A percentile compares a stretch with the other conserved stretches of the same genome.
These are phyloP conservation scores for Spiromastix sp. DNA, from an alignment of 2,329 filamentous ascomycete species.

Conservation along the genomic window DNA sequence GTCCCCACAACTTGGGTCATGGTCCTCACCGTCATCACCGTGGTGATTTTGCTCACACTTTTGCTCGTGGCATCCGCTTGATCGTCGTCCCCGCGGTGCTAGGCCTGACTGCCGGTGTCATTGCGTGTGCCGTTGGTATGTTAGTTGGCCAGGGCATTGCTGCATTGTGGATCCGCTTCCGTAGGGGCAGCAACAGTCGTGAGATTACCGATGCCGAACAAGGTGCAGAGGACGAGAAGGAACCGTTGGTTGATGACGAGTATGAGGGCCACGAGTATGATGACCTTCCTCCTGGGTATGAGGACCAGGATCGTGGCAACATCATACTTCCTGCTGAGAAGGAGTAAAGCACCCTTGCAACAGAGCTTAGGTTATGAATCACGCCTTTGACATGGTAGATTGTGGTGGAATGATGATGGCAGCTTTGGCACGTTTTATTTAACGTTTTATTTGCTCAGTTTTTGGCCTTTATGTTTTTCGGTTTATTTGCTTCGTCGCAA, in stretches of 20 bases:
- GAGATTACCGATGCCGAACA: slow-evolving; percentile 22
- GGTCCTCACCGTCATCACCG: slow-evolving; percentile 20
- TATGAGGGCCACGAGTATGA: slow-evolving; percentile 17
- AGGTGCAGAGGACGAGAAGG: slow-evolving; percentile 33
- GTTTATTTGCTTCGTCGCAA: too few relatives aligned
- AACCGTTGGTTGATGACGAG: slow-evolving; percentile 23
- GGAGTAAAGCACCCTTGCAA: slow-evolving; percentile 20
- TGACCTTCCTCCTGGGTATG: slow-evolving; percentile 28
- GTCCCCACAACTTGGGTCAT: slow-evolving; percentile 9
- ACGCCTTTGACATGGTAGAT: too few relatives aligned
- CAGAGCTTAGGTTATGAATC: too few relatives aligned
- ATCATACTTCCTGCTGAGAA: slow-evolving; percentile 19
- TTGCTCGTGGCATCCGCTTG: slow-evolving; percentile 31
- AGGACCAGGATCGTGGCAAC: slow-evolving; percentile 21
- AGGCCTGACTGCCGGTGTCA: slow-evolving; percentile 35
- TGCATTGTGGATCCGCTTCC: slow-evolving; percentile 35
- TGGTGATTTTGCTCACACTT: slow-evolving; percentile 28
- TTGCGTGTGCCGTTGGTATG: slow-evolving; percentile 37
- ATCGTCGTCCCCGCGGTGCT: slow-evolving; percentile 37
- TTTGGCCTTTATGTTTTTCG: too few relatives aligned
- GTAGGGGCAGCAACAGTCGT: slow-evolving; percentile 19
- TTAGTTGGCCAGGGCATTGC: slow-evolving; percentile 36
- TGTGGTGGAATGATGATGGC: too few relatives aligned
- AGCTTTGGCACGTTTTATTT: too few relatives aligned
- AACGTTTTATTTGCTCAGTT: too few relatives aligned